A percentile compares a stretch with the other conserved stretches of the same genome.
These are phyloP conservation scores for Ogataea zsoltii DNA, from an alignment of 805 yeast genomes.

Conservation along the genomic window DNA sequence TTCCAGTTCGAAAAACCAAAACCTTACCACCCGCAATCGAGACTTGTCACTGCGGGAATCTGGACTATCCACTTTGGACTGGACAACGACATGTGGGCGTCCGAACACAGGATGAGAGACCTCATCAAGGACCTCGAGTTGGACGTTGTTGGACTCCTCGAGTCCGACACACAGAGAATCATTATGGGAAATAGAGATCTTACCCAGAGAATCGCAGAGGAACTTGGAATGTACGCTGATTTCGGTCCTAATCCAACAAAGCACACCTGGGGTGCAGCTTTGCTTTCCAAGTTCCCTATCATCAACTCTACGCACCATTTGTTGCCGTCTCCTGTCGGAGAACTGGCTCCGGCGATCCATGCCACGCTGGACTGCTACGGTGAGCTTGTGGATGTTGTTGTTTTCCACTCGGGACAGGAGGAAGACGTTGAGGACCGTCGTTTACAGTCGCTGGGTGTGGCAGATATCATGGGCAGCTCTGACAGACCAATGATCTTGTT, in stretches of 20 bases:
- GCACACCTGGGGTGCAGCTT: slow-evolving; percentile 97
- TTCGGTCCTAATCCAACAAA: slow-evolving; percentile 98
- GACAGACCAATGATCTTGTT: slow-evolving; percentile 81
- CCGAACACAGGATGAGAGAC: slow-evolving; percentile 86
- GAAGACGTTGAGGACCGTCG: slow-evolving; percentile 94
- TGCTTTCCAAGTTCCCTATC: slow-evolving; percentile 93
- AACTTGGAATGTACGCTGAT: slow-evolving; percentile 91
- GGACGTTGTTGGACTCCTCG: slow-evolving; percentile 88
- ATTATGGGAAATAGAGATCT: slow-evolving; percentile 95
- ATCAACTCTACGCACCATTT: slow-evolving; percentile 86
- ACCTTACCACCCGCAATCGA: slow-evolving; percentile 69
- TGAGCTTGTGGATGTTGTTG: slow-evolving; percentile 83
- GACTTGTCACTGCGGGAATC: slow-evolving; percentile 87
- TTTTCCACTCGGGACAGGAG: slow-evolving; percentile 97
- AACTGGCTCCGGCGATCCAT: slow-evolving; percentile 96
- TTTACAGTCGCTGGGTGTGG: slow-evolving; percentile 74
- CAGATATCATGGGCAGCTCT: slow-evolving; percentile 79
- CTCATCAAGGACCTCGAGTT: slow-evolving; percentile 82
- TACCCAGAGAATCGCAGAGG: slow-evolving; percentile 89
- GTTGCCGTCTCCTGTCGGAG: slow-evolving; percentile 96
- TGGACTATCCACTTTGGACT: slow-evolving; percentile 98
- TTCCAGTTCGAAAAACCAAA: slow-evolving; percentile 60
- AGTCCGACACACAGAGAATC: slow-evolving; percentile 90
- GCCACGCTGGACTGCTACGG: slow-evolving; percentile 94
- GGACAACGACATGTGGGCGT: slow-evolving; percentile 98